Percentiles rank a stretch among this genome's conserved stretches.
Conservation (phyloP, 2,329 filamentous ascomycete genomes). For the Phaeosphaeria sp. region DNA sequence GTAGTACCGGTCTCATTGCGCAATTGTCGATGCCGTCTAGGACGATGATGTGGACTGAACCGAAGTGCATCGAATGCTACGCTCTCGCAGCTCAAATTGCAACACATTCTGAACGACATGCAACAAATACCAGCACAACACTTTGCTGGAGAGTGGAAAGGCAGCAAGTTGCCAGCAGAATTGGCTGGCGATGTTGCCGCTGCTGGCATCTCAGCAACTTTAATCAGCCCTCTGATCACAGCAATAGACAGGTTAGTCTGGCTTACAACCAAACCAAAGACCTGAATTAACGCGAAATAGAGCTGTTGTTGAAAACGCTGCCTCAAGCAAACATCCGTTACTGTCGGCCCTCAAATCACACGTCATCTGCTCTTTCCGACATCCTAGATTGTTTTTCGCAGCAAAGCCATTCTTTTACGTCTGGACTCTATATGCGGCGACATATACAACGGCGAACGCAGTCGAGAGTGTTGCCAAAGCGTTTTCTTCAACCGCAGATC, state of each 20-base stretch:
- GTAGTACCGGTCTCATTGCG: neutral
- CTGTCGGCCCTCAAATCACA: slow-evolving; percentile 23
- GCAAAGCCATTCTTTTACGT: slow-evolving; percentile 37
- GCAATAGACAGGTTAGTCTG: slow-evolving; percentile 35
- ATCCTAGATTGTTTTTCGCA: slow-evolving; percentile 31
- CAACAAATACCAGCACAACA: slow-evolving; percentile 12
- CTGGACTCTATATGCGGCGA: slow-evolving; percentile 37
- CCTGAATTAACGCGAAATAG: neutral
- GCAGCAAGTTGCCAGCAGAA: slow-evolving; percentile 12
- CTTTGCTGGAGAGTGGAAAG: slow-evolving; percentile 6
- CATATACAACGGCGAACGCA: slow-evolving; percentile 35
- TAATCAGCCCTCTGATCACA: slow-evolving; percentile 33
- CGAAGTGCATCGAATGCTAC: neutral
- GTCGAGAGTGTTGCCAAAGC: slow-evolving; percentile 26
- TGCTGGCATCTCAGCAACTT: slow-evolving; percentile 31
- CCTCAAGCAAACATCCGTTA: slow-evolving; percentile 22
- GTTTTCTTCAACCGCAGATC: slow-evolving; percentile 15
- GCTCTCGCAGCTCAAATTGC: neutral
- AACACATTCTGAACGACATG: neutral
- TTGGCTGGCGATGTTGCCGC: slow-evolving; percentile 33
- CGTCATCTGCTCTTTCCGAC: slow-evolving; percentile 27
- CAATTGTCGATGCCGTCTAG: neutral
- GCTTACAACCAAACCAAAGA: neutral
- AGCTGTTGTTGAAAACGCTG: slow-evolving; percentile 36
- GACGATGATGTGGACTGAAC: neutral